Percentiles rank a stretch among this genome's conserved stretches.
Conservation (phyloP, 2,329 filamentous ascomycete species). For the Conoideocrella luteorostrata region DNA sequence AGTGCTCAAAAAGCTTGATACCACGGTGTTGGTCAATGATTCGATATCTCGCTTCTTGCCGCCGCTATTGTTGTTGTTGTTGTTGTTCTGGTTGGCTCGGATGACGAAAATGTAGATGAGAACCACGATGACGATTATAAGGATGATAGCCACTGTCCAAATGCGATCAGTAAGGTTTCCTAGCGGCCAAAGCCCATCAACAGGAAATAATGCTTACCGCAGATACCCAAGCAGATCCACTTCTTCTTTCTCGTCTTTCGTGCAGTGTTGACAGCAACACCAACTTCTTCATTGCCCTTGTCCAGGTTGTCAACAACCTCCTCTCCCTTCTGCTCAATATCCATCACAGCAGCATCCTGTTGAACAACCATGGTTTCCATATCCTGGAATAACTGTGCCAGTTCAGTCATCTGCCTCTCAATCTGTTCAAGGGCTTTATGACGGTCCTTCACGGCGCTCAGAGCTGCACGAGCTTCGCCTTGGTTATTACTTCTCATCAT, state of each 20-base stretch:
- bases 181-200: background rate
- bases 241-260: conserved; percentile 82
- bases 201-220: conserved; percentile 36
- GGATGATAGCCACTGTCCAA: conserved; percentile 41
- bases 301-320: conserved; percentile 79
- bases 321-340: conserved; percentile 82
- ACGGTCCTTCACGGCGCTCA: conserved; percentile 73
- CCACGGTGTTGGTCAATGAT: conserved; percentile 7
- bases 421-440: conserved; percentile 89
- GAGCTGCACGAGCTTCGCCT: conserved; percentile 72
- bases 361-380: conserved; percentile 80
- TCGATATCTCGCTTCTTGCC: conserved; percentile 25
- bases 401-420: conserved; percentile 79
- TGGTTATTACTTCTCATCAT: conserved; percentile 74
- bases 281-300: conserved; percentile 79
- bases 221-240: conserved; percentile 87
- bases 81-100: conserved; percentile 20
- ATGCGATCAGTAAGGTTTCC: background rate
- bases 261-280: conserved; percentile 74
- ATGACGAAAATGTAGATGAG: conserved; percentile 42
- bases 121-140: conserved; percentile 46
- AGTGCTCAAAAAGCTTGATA: background rate
- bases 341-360: conserved; percentile 72
- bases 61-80: conserved; percentile 20
- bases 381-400: conserved; percentile 83